Evolutionary conservation across 768 basidiomycete species (phyloP).

Genomic region (Phylloporus arenicola): DNA sequence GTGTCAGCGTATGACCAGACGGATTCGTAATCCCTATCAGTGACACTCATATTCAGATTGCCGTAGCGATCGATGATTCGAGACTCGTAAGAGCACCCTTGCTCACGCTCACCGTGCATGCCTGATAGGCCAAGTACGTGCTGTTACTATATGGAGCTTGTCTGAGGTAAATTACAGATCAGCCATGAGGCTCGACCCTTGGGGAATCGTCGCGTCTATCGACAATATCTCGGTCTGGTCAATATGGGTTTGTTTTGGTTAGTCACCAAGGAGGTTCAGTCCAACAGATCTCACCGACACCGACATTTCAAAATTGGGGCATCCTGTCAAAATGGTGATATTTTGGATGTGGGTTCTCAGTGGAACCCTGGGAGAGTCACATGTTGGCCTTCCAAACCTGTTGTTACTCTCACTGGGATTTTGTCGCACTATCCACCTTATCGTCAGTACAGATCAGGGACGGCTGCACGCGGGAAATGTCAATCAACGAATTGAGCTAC

Average conservation of each 20-base stretch:
- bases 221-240: no score
- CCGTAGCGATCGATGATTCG: neutral
- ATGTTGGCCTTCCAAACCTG: no score
- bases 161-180: no score
- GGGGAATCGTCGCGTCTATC: no score
- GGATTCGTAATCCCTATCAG: neutral
- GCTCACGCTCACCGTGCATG: slow-evolving; percentile 1
- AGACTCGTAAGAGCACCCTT: neutral
- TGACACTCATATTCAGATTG: neutral
- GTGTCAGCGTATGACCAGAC: neutral
- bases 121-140: neutral
- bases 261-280: neutral
- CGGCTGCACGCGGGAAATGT: neutral
- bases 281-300: neutral
- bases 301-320: neutral
- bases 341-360: no score
- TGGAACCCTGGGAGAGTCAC: no score
- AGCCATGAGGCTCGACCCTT: no score
- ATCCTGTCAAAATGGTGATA: neutral
- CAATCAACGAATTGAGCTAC: neutral
- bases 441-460: neutral
- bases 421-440: neutral
- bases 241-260: neutral
- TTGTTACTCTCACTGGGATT: no score
- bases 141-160: neutral